phyloP scores from a whole-genome alignment of 2,329 filamentous ascomycete genomes.

The Pseudogymnoascus sp. region DNA sequence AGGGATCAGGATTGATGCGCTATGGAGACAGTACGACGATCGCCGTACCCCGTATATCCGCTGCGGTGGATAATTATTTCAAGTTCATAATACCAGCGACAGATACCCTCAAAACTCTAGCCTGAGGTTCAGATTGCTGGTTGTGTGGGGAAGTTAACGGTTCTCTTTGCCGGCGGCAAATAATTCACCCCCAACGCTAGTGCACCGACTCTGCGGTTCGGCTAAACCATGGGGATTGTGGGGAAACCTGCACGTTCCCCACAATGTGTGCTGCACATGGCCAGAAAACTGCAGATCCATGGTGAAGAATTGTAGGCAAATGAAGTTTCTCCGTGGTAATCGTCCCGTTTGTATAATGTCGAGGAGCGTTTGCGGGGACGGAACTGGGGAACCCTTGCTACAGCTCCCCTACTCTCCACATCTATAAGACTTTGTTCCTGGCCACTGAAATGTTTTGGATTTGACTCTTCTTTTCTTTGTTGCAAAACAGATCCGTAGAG shows the following conservation, averaged over 20 bases:
- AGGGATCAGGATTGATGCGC: neutral
- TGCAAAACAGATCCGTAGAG: neutral
- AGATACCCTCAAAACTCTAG: neutral
- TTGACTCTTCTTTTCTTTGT: neutral
- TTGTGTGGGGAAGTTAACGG: neutral
- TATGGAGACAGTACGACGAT: slow-evolving; percentile 2
- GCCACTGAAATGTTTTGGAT: slow-evolving; percentile 9
- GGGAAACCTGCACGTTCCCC: neutral
- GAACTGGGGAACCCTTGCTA: slow-evolving; percentile 7
- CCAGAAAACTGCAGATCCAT: neutral
- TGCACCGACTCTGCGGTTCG: neutral
- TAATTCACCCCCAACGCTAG: neutral
- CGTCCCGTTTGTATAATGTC: neutral
- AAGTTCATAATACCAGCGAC: neutral
- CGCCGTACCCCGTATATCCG: neutral
- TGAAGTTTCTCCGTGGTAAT: slow-evolving; percentile 2
- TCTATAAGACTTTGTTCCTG: neutral
- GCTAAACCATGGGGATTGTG: neutral
- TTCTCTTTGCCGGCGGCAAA: slow-evolving; percentile 7
- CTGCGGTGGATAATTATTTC: slow-evolving; percentile 4
- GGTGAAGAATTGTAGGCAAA: neutral
- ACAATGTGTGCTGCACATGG: neutral
- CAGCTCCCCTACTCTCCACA: neutral
- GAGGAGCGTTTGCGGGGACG: slow-evolving; percentile 5
- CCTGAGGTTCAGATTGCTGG: neutral